Conservation (phyloP, 768 basidiomycete genomes). For the Pholiota microspora region DNA sequence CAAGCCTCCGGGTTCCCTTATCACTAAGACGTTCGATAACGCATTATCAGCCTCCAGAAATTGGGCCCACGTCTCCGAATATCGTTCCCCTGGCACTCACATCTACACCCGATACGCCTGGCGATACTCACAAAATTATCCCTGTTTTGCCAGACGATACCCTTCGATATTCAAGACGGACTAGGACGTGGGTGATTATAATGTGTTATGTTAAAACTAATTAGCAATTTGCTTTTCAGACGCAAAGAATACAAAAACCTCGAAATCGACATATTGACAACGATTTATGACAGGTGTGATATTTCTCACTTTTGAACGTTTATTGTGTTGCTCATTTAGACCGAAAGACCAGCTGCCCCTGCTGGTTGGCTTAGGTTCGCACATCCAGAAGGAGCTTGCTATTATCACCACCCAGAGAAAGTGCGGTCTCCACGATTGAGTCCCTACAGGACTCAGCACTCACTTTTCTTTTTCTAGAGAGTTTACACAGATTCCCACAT, state of each 20-base stretch:
- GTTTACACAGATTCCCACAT: slow-evolving; percentile 57
- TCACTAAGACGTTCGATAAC: neutral
- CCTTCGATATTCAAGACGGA: slow-evolving; percentile 18
- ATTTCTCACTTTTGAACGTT: neutral
- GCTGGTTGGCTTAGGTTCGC: slow-evolving; percentile 43
- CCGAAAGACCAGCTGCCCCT: slow-evolving; percentile 22
- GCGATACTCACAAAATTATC: neutral
- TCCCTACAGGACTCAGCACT: too few relatives aligned
- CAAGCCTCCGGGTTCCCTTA: neutral
- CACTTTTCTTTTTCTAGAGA: slow-evolving; percentile 30
- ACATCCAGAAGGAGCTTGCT: slow-evolving; percentile 64
- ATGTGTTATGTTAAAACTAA: neutral
- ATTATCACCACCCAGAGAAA: slow-evolving; percentile 48
- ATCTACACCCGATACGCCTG: neutral
- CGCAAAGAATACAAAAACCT: neutral
- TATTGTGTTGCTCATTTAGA: neutral
- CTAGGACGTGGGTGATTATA: slow-evolving; percentile 19
- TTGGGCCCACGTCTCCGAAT: neutral
- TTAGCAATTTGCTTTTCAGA: slow-evolving; percentile 4
- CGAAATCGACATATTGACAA: slow-evolving; percentile 9
- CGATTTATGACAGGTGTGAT: slow-evolving; percentile 11
- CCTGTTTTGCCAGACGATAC: slow-evolving; percentile 22
- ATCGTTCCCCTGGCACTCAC: neutral
- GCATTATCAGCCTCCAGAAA: neutral
- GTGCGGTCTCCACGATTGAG: slow-evolving; percentile 24